Evolutionary conservation across 2,329 filamentous ascomycete genomes (phyloP).

Genomic region (Onygenales sp.): DNA sequence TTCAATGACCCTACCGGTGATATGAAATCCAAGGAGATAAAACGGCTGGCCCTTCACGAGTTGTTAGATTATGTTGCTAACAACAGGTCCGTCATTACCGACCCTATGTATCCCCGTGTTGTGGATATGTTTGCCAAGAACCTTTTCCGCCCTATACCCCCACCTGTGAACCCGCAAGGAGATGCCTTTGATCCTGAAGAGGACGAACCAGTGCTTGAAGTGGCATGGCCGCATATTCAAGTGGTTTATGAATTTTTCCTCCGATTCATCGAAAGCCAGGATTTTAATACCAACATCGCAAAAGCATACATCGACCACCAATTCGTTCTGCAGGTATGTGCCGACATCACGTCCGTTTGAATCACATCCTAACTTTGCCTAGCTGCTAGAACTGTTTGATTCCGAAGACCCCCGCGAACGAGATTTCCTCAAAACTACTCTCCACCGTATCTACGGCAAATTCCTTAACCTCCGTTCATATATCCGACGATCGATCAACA

Average conservation of each 20-base stretch:
- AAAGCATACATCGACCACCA: slow-evolving; percentile 98
- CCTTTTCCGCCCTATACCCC: slow-evolving; percentile 90
- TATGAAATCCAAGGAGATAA: slow-evolving; percentile 99
- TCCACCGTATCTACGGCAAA: slow-evolving; percentile 97
- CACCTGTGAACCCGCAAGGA: slow-evolving; percentile 93
- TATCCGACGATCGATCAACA: slow-evolving; percentile 97
- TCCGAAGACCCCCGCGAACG: slow-evolving; percentile 94
- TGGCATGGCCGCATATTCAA: slow-evolving; percentile 98
- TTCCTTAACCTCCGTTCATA: slow-evolving; percentile 96
- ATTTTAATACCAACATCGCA: slow-evolving; percentile 99
- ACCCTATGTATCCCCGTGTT: slow-evolving; percentile 96
- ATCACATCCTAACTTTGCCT: slow-evolving; percentile 1
- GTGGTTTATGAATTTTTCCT: slow-evolving; percentile 99
- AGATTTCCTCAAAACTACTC: slow-evolving; percentile 94
- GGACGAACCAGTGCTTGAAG: slow-evolving; percentile 94
- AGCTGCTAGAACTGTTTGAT: slow-evolving; percentile 94
- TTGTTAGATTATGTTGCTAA: slow-evolving; percentile 97
- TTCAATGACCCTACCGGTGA: slow-evolving; percentile 97
- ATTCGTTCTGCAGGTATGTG: slow-evolving; percentile 70
- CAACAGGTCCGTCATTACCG: slow-evolving; percentile 95
- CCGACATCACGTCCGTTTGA: slow-evolving; percentile 7
- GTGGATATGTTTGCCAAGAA: slow-evolving; percentile 99
- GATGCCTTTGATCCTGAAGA: slow-evolving; percentile 98
- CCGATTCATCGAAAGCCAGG: slow-evolving; percentile 96
- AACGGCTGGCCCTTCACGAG: slow-evolving; percentile 89